Conservation (phyloP, 1,284 basidiomycete species). For the Tetrapyrgos nigripes region DNA sequence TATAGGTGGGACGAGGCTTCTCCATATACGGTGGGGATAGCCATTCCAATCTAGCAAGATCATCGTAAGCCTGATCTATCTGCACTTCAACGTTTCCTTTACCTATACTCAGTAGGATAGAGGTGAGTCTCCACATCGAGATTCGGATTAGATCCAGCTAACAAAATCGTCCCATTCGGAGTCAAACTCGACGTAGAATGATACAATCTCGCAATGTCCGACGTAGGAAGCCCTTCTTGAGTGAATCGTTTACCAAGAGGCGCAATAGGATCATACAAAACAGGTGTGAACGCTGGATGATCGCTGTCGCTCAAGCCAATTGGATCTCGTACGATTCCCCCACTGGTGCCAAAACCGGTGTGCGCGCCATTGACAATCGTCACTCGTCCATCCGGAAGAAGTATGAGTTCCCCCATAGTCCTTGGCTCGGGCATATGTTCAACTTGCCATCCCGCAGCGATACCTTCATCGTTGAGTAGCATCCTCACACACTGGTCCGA, state of each 20-base stretch:
- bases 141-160: conserved; percentile 58
- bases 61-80: no score
- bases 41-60: conserved; percentile 1
- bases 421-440: conserved; percentile 43
- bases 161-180: conserved; percentile 27
- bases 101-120: neutral
- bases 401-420: conserved; percentile 54
- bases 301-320: conserved; percentile 54
- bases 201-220: conserved; percentile 42
- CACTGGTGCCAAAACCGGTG: conserved; percentile 52
- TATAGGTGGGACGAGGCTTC: conserved; percentile 52
- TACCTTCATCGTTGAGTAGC: conserved; percentile 41
- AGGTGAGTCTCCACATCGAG: conserved; percentile 38
- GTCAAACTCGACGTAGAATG: conserved; percentile 41
- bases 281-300: conserved; percentile 44
- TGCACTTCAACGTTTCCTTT: no score
- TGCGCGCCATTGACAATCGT: conserved; percentile 53
- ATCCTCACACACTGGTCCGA: conserved; percentile 50
- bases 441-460: conserved; percentile 43
- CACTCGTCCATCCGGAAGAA: conserved; percentile 58
- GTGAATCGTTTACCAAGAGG: conserved; percentile 47
- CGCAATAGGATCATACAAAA: conserved; percentile 52
- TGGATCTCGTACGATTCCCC: no score
- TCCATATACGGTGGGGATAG: conserved; percentile 19
- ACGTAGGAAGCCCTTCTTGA: conserved; percentile 43